phyloP scores from a whole-genome alignment of 1,284 basidiomycete genomes.

The Moesziomyces globuligerus region DNA sequence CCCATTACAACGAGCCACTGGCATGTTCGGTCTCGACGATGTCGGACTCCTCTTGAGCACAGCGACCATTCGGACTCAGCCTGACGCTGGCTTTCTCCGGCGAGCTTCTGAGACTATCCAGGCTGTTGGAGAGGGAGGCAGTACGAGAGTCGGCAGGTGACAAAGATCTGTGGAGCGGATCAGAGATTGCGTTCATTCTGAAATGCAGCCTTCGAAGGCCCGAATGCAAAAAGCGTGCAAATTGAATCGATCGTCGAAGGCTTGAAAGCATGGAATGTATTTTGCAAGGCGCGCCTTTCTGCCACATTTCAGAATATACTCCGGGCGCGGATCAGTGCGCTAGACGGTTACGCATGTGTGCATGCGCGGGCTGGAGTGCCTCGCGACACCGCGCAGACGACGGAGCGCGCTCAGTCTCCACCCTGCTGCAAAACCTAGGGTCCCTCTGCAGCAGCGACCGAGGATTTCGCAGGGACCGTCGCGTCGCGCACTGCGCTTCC shows the following conservation, averaged over 20 bases:
- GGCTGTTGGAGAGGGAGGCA: too few species aligned
- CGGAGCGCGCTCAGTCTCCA: too few species aligned
- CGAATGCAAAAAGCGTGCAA: not conserved
- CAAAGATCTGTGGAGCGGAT: conserved; percentile 8
- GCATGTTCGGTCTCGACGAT: too few species aligned
- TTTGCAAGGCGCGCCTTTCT: too few species aligned
- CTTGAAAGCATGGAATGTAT: not conserved
- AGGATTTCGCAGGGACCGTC: not conserved
- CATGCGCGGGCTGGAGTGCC: not conserved
- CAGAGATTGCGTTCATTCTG: conserved; percentile 2
- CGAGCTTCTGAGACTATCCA: too few species aligned
- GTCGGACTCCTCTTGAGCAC: too few species aligned
- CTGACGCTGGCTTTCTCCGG: not conserved
- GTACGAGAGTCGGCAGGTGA: too few species aligned
- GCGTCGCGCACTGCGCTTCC: not conserved
- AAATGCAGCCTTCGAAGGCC: conserved; percentile 19
- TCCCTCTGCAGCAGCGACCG: not conserved
- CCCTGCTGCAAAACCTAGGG: not conserved
- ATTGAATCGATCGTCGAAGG: not conserved
- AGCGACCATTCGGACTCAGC: too few species aligned
- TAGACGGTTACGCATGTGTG: not conserved
- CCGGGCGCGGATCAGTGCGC: not conserved
- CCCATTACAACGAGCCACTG: too few species aligned
- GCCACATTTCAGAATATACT: too few species aligned
- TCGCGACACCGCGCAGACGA: not conserved